phyloP scores from a whole-genome alignment of 2,329 filamentous ascomycete species.

The Apiospora pterosperma region DNA sequence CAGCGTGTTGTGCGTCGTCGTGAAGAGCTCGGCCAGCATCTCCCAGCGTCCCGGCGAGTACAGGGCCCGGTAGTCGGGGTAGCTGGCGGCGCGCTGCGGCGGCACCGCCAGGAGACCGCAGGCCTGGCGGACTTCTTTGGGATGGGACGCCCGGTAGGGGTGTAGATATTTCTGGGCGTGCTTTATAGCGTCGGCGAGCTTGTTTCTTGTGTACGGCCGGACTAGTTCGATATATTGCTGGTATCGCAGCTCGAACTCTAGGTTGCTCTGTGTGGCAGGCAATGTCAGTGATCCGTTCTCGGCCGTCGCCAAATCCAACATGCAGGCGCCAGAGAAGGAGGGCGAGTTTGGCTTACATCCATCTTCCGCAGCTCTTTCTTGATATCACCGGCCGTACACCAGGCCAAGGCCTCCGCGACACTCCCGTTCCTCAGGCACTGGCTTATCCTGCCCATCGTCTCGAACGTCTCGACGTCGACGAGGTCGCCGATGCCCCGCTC shows the following conservation, averaged over 20 bases:
- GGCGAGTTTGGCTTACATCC: slow-evolving; percentile 54
- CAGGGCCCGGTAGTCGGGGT: slow-evolving; percentile 48
- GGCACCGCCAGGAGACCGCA: slow-evolving; percentile 78
- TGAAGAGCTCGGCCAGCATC: slow-evolving; percentile 75
- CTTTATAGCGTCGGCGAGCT: slow-evolving; percentile 70
- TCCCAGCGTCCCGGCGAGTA: slow-evolving; percentile 74
- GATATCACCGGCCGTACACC: slow-evolving; percentile 78
- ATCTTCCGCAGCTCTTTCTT: slow-evolving; percentile 89
- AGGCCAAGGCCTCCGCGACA: slow-evolving; percentile 76
- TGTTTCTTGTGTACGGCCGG: slow-evolving; percentile 46
- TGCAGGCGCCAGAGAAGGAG: neutral
- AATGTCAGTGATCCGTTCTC: neutral
- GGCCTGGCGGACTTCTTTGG: slow-evolving; percentile 66
- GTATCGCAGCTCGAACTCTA: slow-evolving; percentile 89
- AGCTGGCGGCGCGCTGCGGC: slow-evolving; percentile 43
- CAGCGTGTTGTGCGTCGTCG: slow-evolving; percentile 80
- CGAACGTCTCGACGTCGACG: slow-evolving; percentile 86
- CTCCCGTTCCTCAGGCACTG: slow-evolving; percentile 67
- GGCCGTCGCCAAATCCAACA: neutral
- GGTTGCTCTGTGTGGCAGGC: slow-evolving; percentile 38
- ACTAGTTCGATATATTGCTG: slow-evolving; percentile 96
- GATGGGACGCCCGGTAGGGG: slow-evolving; percentile 65
- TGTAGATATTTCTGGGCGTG: slow-evolving; percentile 82
- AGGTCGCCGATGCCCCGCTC: slow-evolving; percentile 76
- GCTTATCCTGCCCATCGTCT: slow-evolving; percentile 75